Base-by-base conservation (phyloP, 2,329 filamentous ascomycete genomes). In the Xylaria sp. region DNA sequence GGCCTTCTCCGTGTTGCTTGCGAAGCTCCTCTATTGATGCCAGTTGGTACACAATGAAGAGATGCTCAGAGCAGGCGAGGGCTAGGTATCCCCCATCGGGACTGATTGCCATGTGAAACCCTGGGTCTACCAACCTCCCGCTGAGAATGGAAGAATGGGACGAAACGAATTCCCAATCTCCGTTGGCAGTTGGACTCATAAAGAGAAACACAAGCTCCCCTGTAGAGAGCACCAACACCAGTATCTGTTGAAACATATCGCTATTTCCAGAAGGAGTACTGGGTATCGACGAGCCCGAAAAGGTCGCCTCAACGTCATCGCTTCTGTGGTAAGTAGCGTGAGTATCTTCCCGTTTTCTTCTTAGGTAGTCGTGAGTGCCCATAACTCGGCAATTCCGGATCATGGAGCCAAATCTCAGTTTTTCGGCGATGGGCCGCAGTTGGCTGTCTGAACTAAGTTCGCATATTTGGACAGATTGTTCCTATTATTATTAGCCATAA, bases 341-440 rank as follows among this genome's bases (percentile, higher is more conserved):
- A 8, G 19, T 35, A 49, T 57, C 54, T 68, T 65, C 19, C 68
- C 68, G 31, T 70, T 68, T 58, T 73, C 66, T 71, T 51, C 57
- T 77, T 72, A 62, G 72, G 51, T 76, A 74, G 48, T 76, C 80
- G 47, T 80, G 77, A 47, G 78, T 77, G 41, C 91, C 92, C 69
- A 98, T 85, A 13, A 93, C 87, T 60, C 86, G 86, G 4, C 92
- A 92, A 70, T 92, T 90, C 62, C 90, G 83, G 66, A 98, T 97
- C 43, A 87, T 85, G 31, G 87, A 85, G 55, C 88, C 87, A 73
- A 98, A 94, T 73, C 97, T 88, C 40, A 83, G 82, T 75, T 93
- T 96, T 62, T 85, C 85, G n/a, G 85, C 81, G n/a, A 97, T 81
- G 71, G 92, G 87, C 66, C 88, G 85, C 23, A 97, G 82, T 70